A percentile compares a stretch with the other conserved stretches of the same genome.
Conservation (phyloP, 2,329 filamentous ascomycete genomes). For the Arthrobotrys sinensis region DNA sequence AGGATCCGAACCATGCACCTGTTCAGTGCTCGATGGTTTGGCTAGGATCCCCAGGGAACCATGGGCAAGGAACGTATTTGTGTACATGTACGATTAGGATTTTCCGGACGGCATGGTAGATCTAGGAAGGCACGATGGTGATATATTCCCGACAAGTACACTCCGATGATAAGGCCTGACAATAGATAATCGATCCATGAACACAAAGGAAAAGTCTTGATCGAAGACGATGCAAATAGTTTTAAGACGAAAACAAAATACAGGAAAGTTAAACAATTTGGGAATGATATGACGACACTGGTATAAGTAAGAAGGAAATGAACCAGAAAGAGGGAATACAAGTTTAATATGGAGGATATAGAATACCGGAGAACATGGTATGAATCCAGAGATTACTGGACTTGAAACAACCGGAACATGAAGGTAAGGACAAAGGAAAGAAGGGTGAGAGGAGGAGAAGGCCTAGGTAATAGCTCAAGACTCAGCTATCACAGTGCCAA, state of each 20-base stretch:
- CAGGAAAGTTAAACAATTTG: too few relatives aligned
- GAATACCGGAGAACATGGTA: not conserved
- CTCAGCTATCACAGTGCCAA: conserved; percentile 5
- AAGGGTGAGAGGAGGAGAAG: not conserved
- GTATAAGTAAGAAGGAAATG: not conserved
- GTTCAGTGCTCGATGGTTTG: not conserved
- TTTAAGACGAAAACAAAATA: not conserved
- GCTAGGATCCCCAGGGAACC: conserved; percentile 30
- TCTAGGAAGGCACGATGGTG: not conserved
- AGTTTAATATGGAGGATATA: not conserved
- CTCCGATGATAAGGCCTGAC: not conserved
- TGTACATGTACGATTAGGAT: not conserved
- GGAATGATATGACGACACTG: not conserved
- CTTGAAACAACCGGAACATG: not conserved
- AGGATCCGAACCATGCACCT: conserved; percentile 18
- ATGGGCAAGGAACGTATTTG: conserved; percentile 4
- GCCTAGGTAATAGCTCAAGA: not conserved
- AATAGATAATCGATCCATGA: not conserved
- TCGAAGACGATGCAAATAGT: not conserved
- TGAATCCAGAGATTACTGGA: not conserved
- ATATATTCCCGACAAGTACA: conserved; percentile 6
- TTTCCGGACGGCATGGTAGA: not conserved
- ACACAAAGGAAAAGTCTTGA: not conserved
- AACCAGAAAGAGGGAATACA: not conserved
- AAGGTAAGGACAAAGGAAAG: not conserved